Evolutionary conservation across 306 rosid genomes (phyloP).

Genomic region (Rubus parviflorus): DNA sequence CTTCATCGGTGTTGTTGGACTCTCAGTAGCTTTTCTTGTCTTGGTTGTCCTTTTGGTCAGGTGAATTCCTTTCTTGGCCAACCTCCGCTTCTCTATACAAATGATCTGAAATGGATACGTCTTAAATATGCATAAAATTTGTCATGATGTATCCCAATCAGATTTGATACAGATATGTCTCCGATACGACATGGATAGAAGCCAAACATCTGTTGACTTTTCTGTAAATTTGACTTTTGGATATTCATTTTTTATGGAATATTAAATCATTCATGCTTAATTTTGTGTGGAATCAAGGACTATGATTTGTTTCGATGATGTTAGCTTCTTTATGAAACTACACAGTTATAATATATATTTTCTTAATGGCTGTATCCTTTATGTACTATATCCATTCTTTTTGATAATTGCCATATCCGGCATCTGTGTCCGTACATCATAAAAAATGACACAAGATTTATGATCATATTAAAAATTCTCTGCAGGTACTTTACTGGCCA

Average conservation of each 20-base stretch:
- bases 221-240: neutral
- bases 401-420: neutral
- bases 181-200: neutral
- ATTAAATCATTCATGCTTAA: neutral
- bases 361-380: no score
- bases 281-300: neutral
- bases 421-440: neutral
- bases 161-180: neutral
- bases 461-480: constrained; percentile 15
- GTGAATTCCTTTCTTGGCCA: constrained; percentile 38
- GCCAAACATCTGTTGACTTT: neutral
- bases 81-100: neutral
- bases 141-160: neutral
- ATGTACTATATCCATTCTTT: no score
- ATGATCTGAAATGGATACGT: neutral
- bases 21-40: constrained; percentile 76
- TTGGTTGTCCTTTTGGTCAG: constrained; percentile 74
- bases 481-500: constrained; percentile 91
- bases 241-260: neutral
- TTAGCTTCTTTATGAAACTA: no score
- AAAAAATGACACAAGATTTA: neutral
- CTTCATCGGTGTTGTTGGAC: constrained; percentile 90
- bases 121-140: neutral
- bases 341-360: neutral
- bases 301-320: neutral